Percentiles rank a stretch among this genome's conserved stretches.
Conservation (phyloP, 306 rosid genomes). For the apple (Malus domestica) region DNA sequence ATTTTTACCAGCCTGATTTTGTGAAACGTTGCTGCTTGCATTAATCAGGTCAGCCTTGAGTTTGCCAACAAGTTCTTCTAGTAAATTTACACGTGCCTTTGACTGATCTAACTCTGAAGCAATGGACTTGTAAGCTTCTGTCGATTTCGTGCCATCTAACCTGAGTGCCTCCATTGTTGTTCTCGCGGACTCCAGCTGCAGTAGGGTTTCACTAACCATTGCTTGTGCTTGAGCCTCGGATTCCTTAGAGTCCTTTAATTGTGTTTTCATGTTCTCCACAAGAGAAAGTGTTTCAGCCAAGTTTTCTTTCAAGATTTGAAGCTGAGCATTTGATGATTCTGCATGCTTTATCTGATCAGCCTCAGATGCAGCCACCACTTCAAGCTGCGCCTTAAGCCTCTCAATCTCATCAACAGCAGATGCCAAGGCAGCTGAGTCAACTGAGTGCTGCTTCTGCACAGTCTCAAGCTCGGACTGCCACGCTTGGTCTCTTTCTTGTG, state of each 20-base stretch:
- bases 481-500: constrained; percentile 39
- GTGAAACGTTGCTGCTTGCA: constrained; percentile 7
- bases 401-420: constrained; percentile 58
- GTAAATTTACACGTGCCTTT: constrained; percentile 36
- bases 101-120: constrained; percentile 58
- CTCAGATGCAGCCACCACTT: constrained; percentile 42
- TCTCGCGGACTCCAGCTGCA: constrained; percentile 67
- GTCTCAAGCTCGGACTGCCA: constrained; percentile 49
- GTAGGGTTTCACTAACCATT: constrained; percentile 46
- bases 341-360: constrained; percentile 36
- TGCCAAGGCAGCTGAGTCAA: constrained; percentile 49
- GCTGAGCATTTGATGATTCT: constrained; percentile 47
- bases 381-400: constrained; percentile 64
- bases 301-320: constrained; percentile 49
- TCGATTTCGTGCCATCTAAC: constrained; percentile 42
- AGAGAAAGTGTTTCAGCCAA: constrained; percentile 59
- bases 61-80: constrained; percentile 51
- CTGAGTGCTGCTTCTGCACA: constrained; percentile 43
- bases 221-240: constrained; percentile 62
- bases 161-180: constrained; percentile 46
- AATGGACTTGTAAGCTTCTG: constrained; percentile 44
- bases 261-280: constrained; percentile 52
- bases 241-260: constrained; percentile 43
- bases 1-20: constrained; percentile 5
- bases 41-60: constrained; percentile 24